Percentiles rank a stretch among this genome's conserved stretches.
phyloP scores from a whole-genome alignment of 345 rosid species.

The Balakata baccata region DNA sequence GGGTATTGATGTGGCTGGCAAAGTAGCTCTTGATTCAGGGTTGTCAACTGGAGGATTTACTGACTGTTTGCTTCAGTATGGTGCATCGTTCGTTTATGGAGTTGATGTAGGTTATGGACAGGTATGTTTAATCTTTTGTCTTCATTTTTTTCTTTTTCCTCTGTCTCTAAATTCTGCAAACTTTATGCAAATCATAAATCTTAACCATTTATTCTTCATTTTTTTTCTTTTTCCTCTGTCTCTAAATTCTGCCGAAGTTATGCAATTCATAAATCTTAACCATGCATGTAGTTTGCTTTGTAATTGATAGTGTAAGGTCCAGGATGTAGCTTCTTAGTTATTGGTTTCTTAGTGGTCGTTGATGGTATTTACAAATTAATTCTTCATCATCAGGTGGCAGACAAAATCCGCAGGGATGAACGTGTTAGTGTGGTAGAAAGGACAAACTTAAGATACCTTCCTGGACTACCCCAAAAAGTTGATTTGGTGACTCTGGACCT shows the following conservation, averaged over 20 bases:
- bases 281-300: not conserved
- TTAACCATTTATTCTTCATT: not conserved
- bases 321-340: conserved; percentile 8
- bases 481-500: conserved; percentile 95
- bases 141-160: no score
- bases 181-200: not conserved
- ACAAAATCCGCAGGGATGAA: conserved; percentile 74
- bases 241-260: not conserved
- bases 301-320: conserved; percentile 4
- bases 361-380: not conserved
- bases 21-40: conserved; percentile 92
- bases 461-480: conserved; percentile 76
- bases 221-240: no score
- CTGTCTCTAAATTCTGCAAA: not conserved
- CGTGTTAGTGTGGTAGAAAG: conserved; percentile 74
- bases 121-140: conserved; percentile 36
- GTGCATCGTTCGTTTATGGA: conserved; percentile 90
- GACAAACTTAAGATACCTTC: conserved; percentile 81
- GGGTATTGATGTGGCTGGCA: conserved; percentile 74
- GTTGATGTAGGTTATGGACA: conserved; percentile 97
- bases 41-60: conserved; percentile 96
- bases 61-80: conserved; percentile 89
- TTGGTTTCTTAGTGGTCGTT: not conserved
- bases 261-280: not conserved
- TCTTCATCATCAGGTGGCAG: conserved; percentile 63